phyloP scores from a whole-genome alignment of 2,329 filamentous ascomycete species.

The Phialocephala sp. region DNA sequence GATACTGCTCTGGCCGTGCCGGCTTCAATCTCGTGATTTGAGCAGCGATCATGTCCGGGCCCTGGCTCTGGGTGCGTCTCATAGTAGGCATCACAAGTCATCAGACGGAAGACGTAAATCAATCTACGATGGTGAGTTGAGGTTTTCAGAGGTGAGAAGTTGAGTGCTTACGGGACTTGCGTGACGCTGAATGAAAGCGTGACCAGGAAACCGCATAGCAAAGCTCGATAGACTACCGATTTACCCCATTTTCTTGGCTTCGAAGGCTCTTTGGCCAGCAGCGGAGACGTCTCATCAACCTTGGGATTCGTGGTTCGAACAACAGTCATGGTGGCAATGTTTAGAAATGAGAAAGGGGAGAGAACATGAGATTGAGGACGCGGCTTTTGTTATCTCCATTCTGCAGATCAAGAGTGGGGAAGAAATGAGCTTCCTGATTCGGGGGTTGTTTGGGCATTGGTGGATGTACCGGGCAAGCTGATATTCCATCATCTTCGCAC shows the following conservation, averaged over 20 bases:
- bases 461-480: background rate
- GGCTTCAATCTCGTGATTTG: constrained; percentile 65
- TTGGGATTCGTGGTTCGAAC: constrained; percentile 1
- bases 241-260: constrained; percentile 27
- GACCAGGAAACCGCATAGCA: constrained; percentile 65
- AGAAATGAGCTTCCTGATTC: background rate
- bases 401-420: constrained; percentile 7
- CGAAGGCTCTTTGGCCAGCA: constrained; percentile 14
- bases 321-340: background rate
- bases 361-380: background rate
- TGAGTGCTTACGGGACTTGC: constrained; percentile 48
- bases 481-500: background rate
- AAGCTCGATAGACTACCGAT: constrained; percentile 49
- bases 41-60: constrained; percentile 58
- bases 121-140: constrained; percentile 34
- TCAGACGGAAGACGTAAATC: constrained; percentile 71
- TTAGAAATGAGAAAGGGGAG: background rate
- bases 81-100: constrained; percentile 76
- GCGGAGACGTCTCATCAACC: constrained; percentile 26
- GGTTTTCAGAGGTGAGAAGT: background rate
- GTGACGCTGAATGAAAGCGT: constrained; percentile 57
- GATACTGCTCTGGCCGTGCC: constrained; percentile 67
- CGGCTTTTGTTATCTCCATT: constrained; percentile 8
- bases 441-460: too few relatives aligned
- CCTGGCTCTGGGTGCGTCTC: constrained; percentile 57